Percentiles rank a stretch among this genome's conserved stretches.
These are phyloP conservation scores for Porcisia deanei DNA, from an alignment of 208 protist species.

Conservation along the genomic window DNA sequence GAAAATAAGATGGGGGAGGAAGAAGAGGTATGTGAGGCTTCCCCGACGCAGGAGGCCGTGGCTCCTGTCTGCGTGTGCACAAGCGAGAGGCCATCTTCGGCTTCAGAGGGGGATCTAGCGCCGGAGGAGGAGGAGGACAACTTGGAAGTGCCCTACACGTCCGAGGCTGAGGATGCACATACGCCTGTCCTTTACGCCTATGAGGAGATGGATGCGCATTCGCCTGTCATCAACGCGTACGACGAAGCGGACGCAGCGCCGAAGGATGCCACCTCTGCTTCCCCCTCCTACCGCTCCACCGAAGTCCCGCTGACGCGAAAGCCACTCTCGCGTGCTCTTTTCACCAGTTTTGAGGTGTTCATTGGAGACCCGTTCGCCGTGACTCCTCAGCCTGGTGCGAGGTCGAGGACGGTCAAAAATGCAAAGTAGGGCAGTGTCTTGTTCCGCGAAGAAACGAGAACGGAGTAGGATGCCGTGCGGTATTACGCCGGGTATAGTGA, in stretches of 20 bases:
- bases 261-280: background rate
- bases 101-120: background rate
- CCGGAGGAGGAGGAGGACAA: background rate
- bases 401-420: slow-evolving; percentile 8
- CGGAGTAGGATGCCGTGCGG: background rate
- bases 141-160: background rate
- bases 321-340: slow-evolving; percentile 9
- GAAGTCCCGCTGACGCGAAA: background rate
- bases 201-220: background rate
- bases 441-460: background rate
- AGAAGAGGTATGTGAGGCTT: background rate
- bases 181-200: background rate
- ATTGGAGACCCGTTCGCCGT: slow-evolving; percentile 8
- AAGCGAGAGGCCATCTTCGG: background rate
- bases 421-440: background rate
- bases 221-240: slow-evolving; percentile 1
- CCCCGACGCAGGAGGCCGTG: background rate
- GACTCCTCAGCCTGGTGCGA: slow-evolving; percentile 5
- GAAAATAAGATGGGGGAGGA: background rate
- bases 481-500: background rate
- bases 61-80: background rate
- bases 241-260: background rate
- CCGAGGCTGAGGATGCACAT: background rate
- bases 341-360: slow-evolving; percentile 16
- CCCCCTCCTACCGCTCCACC: slow-evolving; percentile 8